Evolutionary conservation across 2,329 filamentous ascomycete species (phyloP).

Genomic region (Macroventuria anomochaeta): DNA sequence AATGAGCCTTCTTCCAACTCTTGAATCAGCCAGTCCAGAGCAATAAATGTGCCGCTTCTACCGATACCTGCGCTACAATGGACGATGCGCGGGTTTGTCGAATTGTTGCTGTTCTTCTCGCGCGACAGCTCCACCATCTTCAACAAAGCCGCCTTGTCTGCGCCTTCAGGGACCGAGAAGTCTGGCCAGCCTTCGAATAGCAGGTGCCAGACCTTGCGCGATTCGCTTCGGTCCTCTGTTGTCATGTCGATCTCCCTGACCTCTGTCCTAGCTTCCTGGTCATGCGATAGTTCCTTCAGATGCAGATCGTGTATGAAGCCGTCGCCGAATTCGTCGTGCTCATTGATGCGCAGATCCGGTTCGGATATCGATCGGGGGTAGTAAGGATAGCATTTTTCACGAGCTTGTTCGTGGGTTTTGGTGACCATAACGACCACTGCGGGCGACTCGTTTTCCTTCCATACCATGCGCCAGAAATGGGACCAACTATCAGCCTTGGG

Average conservation of each 20-base stretch:
- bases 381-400: slow-evolving; percentile 89
- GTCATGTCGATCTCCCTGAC: slow-evolving; percentile 72
- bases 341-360: slow-evolving; percentile 62
- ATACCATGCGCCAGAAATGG: slow-evolving; percentile 96
- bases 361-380: slow-evolving; percentile 65
- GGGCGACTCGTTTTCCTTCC: slow-evolving; percentile 72
- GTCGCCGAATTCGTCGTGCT: slow-evolving; percentile 68
- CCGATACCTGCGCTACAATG: slow-evolving; percentile 86
- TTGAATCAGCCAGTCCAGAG: slow-evolving; percentile 86
- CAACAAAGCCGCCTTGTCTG: slow-evolving; percentile 72
- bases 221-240: slow-evolving; percentile 54
- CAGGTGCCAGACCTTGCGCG: slow-evolving; percentile 79
- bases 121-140: slow-evolving; percentile 72
- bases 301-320: slow-evolving; percentile 72
- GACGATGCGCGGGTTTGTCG: slow-evolving; percentile 72
- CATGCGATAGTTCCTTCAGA: slow-evolving; percentile 62
- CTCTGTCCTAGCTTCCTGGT: slow-evolving; percentile 67
- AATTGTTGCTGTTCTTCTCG: slow-evolving; percentile 58
- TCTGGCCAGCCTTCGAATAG: slow-evolving; percentile 90
- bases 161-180: slow-evolving; percentile 77
- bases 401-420: slow-evolving; percentile 77
- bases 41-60: slow-evolving; percentile 92
- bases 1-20: slow-evolving; percentile 80
- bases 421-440: slow-evolving; percentile 95
- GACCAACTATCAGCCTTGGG: slow-evolving; percentile 77